These are phyloP conservation scores for Rhodotorula sp. DNA, from an alignment of 1,284 basidiomycete species.

Conservation along the genomic window DNA sequence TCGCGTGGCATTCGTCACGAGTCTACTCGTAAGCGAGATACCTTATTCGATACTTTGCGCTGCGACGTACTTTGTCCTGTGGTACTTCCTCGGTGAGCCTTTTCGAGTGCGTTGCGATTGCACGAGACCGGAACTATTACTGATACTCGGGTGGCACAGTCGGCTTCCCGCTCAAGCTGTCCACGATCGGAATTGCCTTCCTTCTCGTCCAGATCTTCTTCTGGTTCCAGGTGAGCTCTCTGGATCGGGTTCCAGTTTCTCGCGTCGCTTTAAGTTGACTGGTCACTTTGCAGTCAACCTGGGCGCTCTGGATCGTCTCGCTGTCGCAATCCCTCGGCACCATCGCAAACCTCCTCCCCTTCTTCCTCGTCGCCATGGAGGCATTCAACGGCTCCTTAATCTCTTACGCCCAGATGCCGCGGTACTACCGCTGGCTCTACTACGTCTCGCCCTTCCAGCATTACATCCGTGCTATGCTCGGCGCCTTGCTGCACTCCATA, in stretches of 20 bases:
- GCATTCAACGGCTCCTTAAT: conserved; percentile 45
- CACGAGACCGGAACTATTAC: conserved; percentile 10
- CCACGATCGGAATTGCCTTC: conserved; percentile 62
- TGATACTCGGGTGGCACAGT: not conserved
- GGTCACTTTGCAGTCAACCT: conserved; percentile 34
- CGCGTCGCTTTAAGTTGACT: not conserved
- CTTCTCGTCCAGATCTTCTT: conserved; percentile 43
- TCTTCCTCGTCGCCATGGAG: conserved; percentile 46
- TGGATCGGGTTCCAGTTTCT: too few relatives aligned
- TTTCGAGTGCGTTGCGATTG: conserved; percentile 54
- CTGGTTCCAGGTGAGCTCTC: conserved; percentile 38
- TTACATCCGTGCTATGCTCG: conserved; percentile 46
- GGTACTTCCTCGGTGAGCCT: conserved; percentile 61
- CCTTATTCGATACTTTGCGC: conserved; percentile 71
- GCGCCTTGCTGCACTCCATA: conserved; percentile 75
- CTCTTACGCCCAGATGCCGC: conserved; percentile 44
- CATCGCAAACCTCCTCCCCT: conserved; percentile 44
- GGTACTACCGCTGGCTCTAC: conserved; percentile 57
- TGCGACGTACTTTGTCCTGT: conserved; percentile 68
- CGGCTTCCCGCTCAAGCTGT: conserved; percentile 29
- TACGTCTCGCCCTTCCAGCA: conserved; percentile 66
- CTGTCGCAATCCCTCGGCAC: conserved; percentile 41
- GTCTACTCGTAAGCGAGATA: conserved; percentile 69
- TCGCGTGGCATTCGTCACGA: conserved; percentile 76
- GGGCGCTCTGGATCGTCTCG: conserved; percentile 45